Evolutionary conservation across 441 rosid genomes (phyloP).

Genomic region (Francoa sonchifolia): DNA sequence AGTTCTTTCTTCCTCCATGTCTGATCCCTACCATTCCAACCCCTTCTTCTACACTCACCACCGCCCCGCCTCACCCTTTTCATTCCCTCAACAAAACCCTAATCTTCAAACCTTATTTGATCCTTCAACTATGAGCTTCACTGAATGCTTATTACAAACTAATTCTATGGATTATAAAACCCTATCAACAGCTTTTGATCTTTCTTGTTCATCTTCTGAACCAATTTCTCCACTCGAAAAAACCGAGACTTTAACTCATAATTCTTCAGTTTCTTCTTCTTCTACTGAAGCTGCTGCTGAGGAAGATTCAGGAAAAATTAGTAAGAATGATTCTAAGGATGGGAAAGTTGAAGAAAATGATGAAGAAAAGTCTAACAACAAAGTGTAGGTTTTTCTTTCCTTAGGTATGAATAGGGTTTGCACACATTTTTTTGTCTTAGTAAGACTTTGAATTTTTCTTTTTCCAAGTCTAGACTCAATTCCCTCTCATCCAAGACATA

Average conservation of each 20-base stretch:
- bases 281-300: not conserved
- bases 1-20: too few relatives aligned
- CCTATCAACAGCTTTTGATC: slow-evolving; percentile 34
- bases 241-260: too few relatives aligned
- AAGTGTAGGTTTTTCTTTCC: not conserved
- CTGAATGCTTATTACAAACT: slow-evolving; percentile 40
- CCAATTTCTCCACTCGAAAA: slow-evolving; percentile 29
- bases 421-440: too few relatives aligned
- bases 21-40: too few relatives aligned
- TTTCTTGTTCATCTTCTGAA: slow-evolving; percentile 52
- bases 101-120: slow-evolving; percentile 14
- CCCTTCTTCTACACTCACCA: too few relatives aligned
- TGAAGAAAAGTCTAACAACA: not conserved
- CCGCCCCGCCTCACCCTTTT: too few relatives aligned
- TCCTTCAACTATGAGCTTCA: slow-evolving; percentile 31
- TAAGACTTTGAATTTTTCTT: too few relatives aligned
- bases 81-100: slow-evolving; percentile 1
- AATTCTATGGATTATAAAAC: slow-evolving; percentile 34
- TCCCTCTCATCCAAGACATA: too few relatives aligned
- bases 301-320: not conserved
- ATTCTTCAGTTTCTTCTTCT: slow-evolving; percentile 1
- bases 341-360: not conserved
- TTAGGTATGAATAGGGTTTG: too few relatives aligned
- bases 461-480: too few relatives aligned
- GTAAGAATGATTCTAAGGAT: not conserved